Conservation (phyloP, 306 rosid genomes). For the Gillenia trifoliata region DNA sequence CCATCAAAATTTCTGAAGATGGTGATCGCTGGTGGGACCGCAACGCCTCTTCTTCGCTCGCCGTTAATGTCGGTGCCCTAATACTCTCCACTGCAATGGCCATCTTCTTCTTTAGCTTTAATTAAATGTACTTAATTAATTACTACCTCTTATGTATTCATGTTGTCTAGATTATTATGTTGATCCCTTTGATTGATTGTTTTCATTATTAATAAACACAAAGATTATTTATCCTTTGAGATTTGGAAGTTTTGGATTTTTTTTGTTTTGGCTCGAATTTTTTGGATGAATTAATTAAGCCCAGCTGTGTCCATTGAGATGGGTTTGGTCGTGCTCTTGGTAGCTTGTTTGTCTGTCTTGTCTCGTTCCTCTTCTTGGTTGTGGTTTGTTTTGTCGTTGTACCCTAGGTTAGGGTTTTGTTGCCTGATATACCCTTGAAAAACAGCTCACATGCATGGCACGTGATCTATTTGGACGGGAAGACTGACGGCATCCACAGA, state of each 20-base stretch:
- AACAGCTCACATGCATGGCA: too few relatives aligned
- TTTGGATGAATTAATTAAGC: neutral
- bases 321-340: neutral
- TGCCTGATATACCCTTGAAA: too few relatives aligned
- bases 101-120: conserved; percentile 5
- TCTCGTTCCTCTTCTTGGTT: too few relatives aligned
- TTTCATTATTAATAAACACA: neutral
- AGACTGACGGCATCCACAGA: too few relatives aligned
- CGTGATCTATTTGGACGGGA: too few relatives aligned
- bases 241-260: neutral
- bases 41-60: conserved; percentile 12
- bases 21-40: conserved; percentile 2
- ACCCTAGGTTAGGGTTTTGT: too few relatives aligned
- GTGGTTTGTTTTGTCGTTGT: too few relatives aligned
- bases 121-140: neutral
- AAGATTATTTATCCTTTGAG: neutral
- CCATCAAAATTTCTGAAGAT: conserved; percentile 11
- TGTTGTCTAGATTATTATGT: neutral
- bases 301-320: neutral
- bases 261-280: neutral
- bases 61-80: neutral
- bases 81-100: conserved; percentile 3
- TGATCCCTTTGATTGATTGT: neutral
- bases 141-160: neutral
- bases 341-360: too few relatives aligned